Base-by-base conservation (phyloP, 495 filamentous ascomycete genomes). In the Lepidopterella palustris region DNA sequence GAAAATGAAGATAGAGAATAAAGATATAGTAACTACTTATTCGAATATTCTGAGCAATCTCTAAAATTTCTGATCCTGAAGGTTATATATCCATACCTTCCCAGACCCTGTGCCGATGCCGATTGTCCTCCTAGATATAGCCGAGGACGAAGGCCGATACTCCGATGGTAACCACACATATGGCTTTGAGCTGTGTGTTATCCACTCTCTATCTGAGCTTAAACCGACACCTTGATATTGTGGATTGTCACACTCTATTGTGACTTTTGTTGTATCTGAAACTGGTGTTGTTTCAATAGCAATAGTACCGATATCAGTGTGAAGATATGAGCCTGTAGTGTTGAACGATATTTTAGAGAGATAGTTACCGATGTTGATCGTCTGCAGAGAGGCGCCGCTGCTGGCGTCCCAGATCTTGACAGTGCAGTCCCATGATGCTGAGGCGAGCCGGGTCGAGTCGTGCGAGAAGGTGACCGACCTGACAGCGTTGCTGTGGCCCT, bases 141-240 rank as follows among this genome's bases (percentile, higher is more conserved):
- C 54, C 29, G 62, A 65, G 51, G 53, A 63, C 45, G 48, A 53
- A 18, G 54, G 61, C 45, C 63, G 54, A 62, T 63, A 66, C 40
- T 66, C 62, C 62, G 62, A 65, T 29, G 62, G 62, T 58, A 62
- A 45, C 62, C 59, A 65, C 42, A 62, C 58, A 35, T 8, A 39
- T 8, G 6, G 6, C 32, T 39, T 15, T 39, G 32, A 39, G 32
- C 61, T 67, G 39, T 61, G 57, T 61, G 57, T 65, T 54, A 67
- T 61, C 64, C 62, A 67, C 45, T 2, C 59, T 3, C 53, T 47
- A 60, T 65, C 64, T 42, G 52, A 66, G 58, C 64, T 67, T 66
- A 66, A 47, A 66, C 6, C 65, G 15, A 27, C 18, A 47, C 64
- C 55, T 15, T 67, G 58, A 51, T 59, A 63, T 59, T 39, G 59